Conservation (phyloP, 805 yeast genomes). For the Clavispora asparagi region DNA sequence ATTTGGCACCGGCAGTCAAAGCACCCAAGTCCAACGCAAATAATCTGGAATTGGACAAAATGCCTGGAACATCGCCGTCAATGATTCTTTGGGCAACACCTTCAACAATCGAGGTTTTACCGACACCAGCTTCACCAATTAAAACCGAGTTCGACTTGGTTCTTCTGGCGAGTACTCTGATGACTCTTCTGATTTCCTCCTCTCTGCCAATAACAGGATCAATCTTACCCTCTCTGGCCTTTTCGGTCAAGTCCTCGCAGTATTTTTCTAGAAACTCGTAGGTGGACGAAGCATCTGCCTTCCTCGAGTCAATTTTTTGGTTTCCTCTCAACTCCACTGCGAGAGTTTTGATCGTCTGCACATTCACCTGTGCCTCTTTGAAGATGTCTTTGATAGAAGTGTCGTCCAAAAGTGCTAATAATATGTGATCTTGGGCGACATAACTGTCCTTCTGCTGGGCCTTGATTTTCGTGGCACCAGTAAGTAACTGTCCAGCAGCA, state of each 20-base stretch:
- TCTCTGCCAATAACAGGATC: conserved; percentile 99
- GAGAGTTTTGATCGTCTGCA: conserved; percentile 71
- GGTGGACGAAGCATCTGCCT: conserved; percentile 84
- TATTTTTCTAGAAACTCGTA: conserved; percentile 84
- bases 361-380: conserved; percentile 64
- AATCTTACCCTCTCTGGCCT: conserved; percentile 88
- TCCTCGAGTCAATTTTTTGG: conserved; percentile 87
- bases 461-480: conserved; percentile 71
- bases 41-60: conserved; percentile 72
- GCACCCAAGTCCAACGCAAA: conserved; percentile 94
- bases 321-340: conserved; percentile 79
- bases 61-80: conserved; percentile 91
- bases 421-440: conserved; percentile 90
- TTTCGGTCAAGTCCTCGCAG: conserved; percentile 89
- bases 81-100: conserved; percentile 97
- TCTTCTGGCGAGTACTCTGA: conserved; percentile 93
- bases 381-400: conserved; percentile 61
- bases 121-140: conserved; percentile 99
- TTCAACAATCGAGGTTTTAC: conserved; percentile 96
- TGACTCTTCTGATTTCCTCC: conserved; percentile 94
- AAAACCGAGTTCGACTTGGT: conserved; percentile 94
- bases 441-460: conserved; percentile 85
- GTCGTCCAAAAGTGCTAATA: conserved; percentile 82
- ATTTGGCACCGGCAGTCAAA: conserved; percentile 96
- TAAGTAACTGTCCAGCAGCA: conserved; percentile 69